These are phyloP conservation scores for Teratosphaeria epicoccoides DNA, from an alignment of 2,329 filamentous ascomycete genomes.

Conservation along the genomic window DNA sequence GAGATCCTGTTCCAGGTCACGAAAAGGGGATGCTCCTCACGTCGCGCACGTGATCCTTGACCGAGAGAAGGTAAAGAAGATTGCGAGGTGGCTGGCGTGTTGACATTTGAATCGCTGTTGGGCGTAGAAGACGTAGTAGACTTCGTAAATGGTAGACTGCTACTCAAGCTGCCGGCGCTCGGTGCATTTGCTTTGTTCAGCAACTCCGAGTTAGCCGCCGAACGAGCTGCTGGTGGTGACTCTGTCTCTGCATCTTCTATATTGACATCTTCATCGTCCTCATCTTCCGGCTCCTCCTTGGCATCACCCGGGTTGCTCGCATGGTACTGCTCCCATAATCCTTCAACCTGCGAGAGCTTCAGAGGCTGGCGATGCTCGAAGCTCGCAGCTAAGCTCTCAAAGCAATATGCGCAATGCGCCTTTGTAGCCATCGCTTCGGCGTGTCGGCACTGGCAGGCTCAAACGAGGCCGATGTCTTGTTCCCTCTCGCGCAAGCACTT, in stretches of 20 bases:
- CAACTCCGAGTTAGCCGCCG: conserved; percentile 36
- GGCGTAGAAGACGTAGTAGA: conserved; percentile 9
- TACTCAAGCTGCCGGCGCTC: conserved; percentile 19
- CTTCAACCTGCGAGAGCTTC: conserved; percentile 57
- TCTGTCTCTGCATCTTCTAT: conserved; percentile 18
- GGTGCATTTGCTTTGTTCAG: conserved; percentile 18
- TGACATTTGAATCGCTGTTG: conserved; percentile 11
- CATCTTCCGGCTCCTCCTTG: conserved; percentile 19
- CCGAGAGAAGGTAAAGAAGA: conserved; percentile 31
- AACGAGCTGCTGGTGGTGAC: conserved; percentile 15
- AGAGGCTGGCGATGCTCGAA: conserved; percentile 61
- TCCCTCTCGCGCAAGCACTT: too few species aligned
- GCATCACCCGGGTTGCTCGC: conserved; percentile 31
- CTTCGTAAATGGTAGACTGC: conserved; percentile 19
- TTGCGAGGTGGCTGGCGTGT: conserved; percentile 31
- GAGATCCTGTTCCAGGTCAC: conserved; percentile 85
- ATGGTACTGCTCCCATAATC: conserved; percentile 52
- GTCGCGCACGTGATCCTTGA: conserved; percentile 10
- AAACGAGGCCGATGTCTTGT: background rate
- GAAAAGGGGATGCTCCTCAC: conserved; percentile 59
- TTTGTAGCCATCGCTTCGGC: conserved; percentile 59
- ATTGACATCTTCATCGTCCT: conserved; percentile 19
- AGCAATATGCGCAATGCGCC: conserved; percentile 85
- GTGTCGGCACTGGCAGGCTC: background rate
- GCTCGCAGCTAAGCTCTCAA: conserved; percentile 70